These are phyloP conservation scores for Podospora appendiculata DNA, from an alignment of 495 filamentous ascomycete species.

Conservation along the genomic window DNA sequence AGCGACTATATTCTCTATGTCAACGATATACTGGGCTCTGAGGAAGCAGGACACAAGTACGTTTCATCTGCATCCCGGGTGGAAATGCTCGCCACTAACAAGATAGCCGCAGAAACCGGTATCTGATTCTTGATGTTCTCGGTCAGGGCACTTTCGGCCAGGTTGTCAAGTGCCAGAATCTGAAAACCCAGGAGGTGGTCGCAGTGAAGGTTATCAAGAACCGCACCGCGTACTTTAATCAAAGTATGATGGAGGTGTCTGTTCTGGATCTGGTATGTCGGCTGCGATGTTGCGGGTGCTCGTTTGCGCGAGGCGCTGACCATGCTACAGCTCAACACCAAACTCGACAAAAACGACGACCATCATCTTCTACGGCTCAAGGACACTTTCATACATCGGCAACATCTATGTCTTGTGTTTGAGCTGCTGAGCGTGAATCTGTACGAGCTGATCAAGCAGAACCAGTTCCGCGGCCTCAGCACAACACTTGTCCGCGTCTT, in stretches of 20 bases:
- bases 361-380: constrained; percentile 94
- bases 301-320: neutral
- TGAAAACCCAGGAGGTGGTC: constrained; percentile 96
- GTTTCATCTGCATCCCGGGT: constrained; percentile 14
- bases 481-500: constrained; percentile 97
- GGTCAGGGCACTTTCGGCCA: constrained; percentile 99
- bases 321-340: constrained; percentile 73
- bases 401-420: constrained; percentile 96
- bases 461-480: constrained; percentile 95
- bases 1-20: constrained; percentile 99
- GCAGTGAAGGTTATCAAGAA: constrained; percentile 99
- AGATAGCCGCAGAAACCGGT: constrained; percentile 69
- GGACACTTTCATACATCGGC: constrained; percentile 96
- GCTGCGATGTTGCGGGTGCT: neutral
- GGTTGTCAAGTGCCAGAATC: constrained; percentile 98
- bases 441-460: constrained; percentile 99
- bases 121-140: constrained; percentile 94
- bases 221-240: constrained; percentile 98
- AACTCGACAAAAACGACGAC: constrained; percentile 98
- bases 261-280: constrained; percentile 82
- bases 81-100: constrained; percentile 11
- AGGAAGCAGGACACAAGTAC: constrained; percentile 95
- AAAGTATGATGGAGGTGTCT: constrained; percentile 99
- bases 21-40: constrained; percentile 96
- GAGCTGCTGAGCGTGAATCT: constrained; percentile 96